A percentile compares a stretch with the other conserved stretches of the same genome.
phyloP scores from a whole-genome alignment of 2,329 filamentous ascomycete species.

The Nigrograna mackinnonii region DNA sequence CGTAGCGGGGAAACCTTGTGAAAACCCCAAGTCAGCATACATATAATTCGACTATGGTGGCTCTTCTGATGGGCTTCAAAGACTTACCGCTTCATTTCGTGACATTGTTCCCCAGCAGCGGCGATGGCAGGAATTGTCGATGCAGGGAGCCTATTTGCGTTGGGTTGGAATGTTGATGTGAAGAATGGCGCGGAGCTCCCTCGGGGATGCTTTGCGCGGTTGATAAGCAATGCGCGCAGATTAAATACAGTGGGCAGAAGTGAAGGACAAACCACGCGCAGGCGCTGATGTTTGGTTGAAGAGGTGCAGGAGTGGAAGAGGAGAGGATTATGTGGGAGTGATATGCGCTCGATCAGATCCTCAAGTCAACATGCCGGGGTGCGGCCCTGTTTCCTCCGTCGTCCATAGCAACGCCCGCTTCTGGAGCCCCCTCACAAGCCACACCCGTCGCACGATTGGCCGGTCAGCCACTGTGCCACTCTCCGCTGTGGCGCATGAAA shows the following conservation, averaged over 20 bases:
- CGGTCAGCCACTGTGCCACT: too few species aligned
- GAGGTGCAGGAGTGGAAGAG: slow-evolving; percentile 27
- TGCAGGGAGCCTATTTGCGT: slow-evolving; percentile 25
- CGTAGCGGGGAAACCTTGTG: slow-evolving; percentile 74
- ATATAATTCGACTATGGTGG: background rate
- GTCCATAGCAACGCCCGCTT: background rate
- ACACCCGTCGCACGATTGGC: too few species aligned
- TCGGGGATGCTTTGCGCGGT: slow-evolving; percentile 24
- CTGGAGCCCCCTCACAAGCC: too few species aligned
- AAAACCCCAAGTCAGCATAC: background rate
- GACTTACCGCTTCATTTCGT: slow-evolving; percentile 44
- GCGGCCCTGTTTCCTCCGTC: background rate
- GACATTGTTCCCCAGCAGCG: slow-evolving; percentile 36
- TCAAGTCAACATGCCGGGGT: background rate
- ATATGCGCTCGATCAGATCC: too few species aligned
- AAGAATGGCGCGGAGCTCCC: slow-evolving; percentile 35
- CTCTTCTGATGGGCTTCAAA: background rate
- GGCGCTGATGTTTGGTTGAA: slow-evolving; percentile 25
- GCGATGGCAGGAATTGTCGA: slow-evolving; percentile 15
- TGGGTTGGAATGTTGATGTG: slow-evolving; percentile 29
- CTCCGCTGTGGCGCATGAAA: background rate
- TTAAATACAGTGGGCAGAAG: slow-evolving; percentile 20
- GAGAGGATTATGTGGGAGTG: background rate
- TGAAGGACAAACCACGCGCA: slow-evolving; percentile 30
- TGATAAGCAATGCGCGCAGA: slow-evolving; percentile 16